Evolutionary conservation across 495 filamentous ascomycete genomes (phyloP).

Genomic region (Aspergillus campestris): DNA sequence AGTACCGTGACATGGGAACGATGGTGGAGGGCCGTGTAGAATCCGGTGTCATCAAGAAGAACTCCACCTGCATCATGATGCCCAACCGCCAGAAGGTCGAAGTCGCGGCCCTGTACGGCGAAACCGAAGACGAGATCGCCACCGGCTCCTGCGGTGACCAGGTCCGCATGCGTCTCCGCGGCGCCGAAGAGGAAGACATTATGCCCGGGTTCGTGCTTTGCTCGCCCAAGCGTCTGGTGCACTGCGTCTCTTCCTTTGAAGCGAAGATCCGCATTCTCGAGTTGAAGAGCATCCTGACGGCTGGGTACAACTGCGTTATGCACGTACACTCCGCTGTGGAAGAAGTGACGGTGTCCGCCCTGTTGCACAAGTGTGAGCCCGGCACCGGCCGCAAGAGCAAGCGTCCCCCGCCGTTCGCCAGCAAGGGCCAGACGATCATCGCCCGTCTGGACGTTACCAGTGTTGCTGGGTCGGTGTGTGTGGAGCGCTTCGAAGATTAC

Average conservation of each 20-base stretch:
- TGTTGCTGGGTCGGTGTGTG: slow-evolving; percentile 77
- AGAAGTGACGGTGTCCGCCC: slow-evolving; percentile 78
- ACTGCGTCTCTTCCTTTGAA: slow-evolving; percentile 85
- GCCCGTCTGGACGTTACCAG: slow-evolving; percentile 80
- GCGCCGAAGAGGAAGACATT: slow-evolving; percentile 96
- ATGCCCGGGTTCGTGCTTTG: slow-evolving; percentile 95
- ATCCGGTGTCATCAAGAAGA: slow-evolving; percentile 85
- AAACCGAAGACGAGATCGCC: slow-evolving; percentile 86
- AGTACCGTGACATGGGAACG: slow-evolving; percentile 96
- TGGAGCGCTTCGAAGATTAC: slow-evolving; percentile 91
- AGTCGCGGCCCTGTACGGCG: slow-evolving; percentile 80
- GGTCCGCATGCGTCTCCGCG: slow-evolving; percentile 82
- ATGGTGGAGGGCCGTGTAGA: slow-evolving; percentile 97
- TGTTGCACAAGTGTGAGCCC: slow-evolving; percentile 94
- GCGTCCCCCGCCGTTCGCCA: slow-evolving; percentile 83
- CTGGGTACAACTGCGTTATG: slow-evolving; percentile 85
- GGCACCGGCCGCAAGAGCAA: slow-evolving; percentile 93
- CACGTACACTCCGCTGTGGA: slow-evolving; percentile 90
- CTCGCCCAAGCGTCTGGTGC: slow-evolving; percentile 81
- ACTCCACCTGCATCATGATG: slow-evolving; percentile 79
- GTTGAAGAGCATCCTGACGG: slow-evolving; percentile 83
- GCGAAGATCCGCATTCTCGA: slow-evolving; percentile 96
- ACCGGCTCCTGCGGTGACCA: slow-evolving; percentile 87
- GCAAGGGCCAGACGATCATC: slow-evolving; percentile 88
- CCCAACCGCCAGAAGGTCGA: slow-evolving; percentile 76